Evolutionary conservation across 345 rosid genomes (phyloP), one percentile per base, ranked within the genome.

Genomic region (Draba incana): DNA sequence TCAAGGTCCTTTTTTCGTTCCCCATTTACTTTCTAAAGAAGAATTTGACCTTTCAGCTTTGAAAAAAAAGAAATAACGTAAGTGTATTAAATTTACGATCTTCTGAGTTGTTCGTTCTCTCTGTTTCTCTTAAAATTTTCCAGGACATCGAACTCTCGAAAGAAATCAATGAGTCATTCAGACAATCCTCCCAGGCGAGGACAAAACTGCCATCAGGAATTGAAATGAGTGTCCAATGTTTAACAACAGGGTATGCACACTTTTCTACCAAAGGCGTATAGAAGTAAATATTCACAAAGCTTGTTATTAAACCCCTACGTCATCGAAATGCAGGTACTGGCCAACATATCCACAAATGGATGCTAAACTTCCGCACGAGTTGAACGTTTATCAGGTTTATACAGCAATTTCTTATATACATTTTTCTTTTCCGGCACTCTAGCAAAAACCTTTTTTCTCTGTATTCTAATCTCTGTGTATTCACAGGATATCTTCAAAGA

Each of bases 311-410:
- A 20, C 20, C 75, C 85, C 25, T 57, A 25, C 52, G 46, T 92
- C 88, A 88, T 79, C 77, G 68, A 50, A 39, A 53, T 83, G 76
- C 78, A 92, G 98, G 77, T 92, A 88, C 78, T 92, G 98, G 98
- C 98, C 98, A 62, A 92, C 96, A 23, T 92, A 92, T 82, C 96
- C 98, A n/a, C 98, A 91, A 33, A 89, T 92, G 96, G 90, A 85
- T 82, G 92, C 87, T 59, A 87, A 95, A 80, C 94, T 92, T 69
- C 98, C 98, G 52, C 96, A 84, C 67, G 98, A 92, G 63, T 79
- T 92, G 69, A 89, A 89, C 77, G 90, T 92, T 38, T 89, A 92
- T 71, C 96, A 91, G 97, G 97, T 86, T 66, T 68, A 73, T 60
- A 30, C 12, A 13, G 38, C 59, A 66, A 52, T 54, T 5, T 59